phyloP scores from a whole-genome alignment of 129 eudicot genomes.

The Tanacetum coccineum region DNA sequence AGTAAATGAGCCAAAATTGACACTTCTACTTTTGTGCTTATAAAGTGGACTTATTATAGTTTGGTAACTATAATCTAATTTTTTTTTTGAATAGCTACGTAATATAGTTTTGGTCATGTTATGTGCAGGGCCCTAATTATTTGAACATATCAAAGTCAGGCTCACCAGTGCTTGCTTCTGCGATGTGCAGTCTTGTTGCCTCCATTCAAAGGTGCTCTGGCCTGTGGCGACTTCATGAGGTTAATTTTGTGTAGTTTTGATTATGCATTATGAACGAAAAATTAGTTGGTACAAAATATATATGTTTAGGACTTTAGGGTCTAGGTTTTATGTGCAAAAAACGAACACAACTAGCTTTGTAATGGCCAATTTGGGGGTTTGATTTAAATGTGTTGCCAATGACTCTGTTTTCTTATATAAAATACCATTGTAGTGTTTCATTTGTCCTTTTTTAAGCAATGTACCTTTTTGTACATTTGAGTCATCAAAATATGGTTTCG shows the following conservation, averaged over 20 bases:
- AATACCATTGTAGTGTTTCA: too few species aligned
- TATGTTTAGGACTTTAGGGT: too few species aligned
- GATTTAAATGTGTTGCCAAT: too few species aligned
- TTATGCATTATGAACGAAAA: background rate
- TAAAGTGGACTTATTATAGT: background rate
- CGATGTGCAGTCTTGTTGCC: constrained; percentile 70
- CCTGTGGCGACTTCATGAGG: constrained; percentile 95
- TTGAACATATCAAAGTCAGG: constrained; percentile 38
- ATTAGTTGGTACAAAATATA: too few species aligned
- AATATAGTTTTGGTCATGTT: constrained; percentile 6
- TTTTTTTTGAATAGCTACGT: constrained; percentile 5
- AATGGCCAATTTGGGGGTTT: too few species aligned
- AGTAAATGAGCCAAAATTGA: too few species aligned
- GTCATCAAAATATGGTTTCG: too few species aligned
- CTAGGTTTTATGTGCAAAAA: too few species aligned
- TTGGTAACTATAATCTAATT: background rate
- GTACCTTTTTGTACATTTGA: too few species aligned
- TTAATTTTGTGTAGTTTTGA: constrained; percentile 21
- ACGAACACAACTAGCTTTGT: too few species aligned
- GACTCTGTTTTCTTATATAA: too few species aligned
- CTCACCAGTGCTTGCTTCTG: constrained; percentile 46
- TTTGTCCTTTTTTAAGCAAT: too few species aligned
- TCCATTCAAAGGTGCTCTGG: constrained; percentile 79
- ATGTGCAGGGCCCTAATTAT: constrained; percentile 70
- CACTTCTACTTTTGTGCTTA: background rate